Evolutionary conservation across 2,329 filamentous ascomycete species (phyloP), one percentile per base, ranked within the genome.

Genomic region (Penicillium sp.): DNA sequence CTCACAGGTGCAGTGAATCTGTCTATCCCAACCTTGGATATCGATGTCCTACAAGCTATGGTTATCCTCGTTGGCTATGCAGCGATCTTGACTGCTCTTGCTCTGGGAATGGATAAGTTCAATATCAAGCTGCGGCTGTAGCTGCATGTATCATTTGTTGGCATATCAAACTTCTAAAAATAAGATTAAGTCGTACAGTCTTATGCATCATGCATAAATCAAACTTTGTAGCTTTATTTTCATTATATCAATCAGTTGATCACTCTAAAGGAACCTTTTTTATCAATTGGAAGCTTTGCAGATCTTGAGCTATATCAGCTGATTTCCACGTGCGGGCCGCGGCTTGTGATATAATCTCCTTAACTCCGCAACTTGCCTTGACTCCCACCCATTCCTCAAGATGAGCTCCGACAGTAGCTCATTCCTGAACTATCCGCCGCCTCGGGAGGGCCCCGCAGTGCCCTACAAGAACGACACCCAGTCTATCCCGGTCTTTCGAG

Each of bases 1-100:
- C 71, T 95, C 54, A 98, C 93, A 0, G 93, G 93, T 0, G 66
- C 89, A 13, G 86, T 97, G 46, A 98, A 98, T 67, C 77, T 98
- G 78, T 88, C 84, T 3, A 70, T 97, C 47, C 84, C 86, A 33
- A 98, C 93, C 2, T 72, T 97, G 56, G 80, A 92, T 65, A 82
- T 87, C 55, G 78, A 77, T 4, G 80, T 81, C 7, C 61, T 79
- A 3, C 68, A 74, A 48, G 82, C 90, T 0, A 88, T 95, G 82
- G 83, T 69, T 0, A 82, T 96, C 29, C 69, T 98, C 55, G 70
- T 89, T 20, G 81, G 69, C 4, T 97, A 97, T 69, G 84, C 85
- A 44, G 79, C 75, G 2, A 72, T 78, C 0, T 53, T 96, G 39
- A 86, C 88, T 0, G 80, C 70, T 0, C 66, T 88, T 42, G 92